These are phyloP conservation scores for Phalaenopsis hybrid DNA, from an alignment of 116 monocot species.

Conservation along the genomic window DNA sequence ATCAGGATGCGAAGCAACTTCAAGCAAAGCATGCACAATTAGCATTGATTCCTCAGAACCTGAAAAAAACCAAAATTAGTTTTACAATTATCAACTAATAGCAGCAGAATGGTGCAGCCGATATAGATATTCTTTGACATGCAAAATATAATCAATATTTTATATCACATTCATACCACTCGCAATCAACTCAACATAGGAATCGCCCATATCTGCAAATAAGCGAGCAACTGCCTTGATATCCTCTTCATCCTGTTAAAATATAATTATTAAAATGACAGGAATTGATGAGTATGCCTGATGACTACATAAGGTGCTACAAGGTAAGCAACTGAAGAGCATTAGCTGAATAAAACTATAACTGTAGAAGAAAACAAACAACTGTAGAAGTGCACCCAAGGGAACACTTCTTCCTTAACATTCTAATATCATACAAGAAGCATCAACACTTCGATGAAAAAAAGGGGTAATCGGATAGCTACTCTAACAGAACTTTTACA, in stretches of 20 bases:
- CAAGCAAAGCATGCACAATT: constrained; percentile 82
- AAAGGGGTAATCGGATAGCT: not conserved
- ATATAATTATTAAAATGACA: not conserved
- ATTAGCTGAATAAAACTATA: not conserved
- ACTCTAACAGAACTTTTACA: not conserved
- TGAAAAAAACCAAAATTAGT: constrained; percentile 20
- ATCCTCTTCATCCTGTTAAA: constrained; percentile 90
- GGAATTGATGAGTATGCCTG: not conserved
- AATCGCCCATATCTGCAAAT: constrained; percentile 97
- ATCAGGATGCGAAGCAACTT: constrained; percentile 90
- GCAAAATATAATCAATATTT: not conserved
- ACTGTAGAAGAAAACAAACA: not conserved
- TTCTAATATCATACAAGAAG: not conserved
- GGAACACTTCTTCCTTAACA: not conserved
- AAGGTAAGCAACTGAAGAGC: not conserved
- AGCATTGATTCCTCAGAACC: constrained; percentile 88
- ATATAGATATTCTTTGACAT: not conserved
- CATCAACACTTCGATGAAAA: not conserved
- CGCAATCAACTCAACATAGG: constrained; percentile 90
- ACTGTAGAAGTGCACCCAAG: not conserved
- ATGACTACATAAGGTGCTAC: not conserved
- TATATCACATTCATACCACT: constrained; percentile 38
- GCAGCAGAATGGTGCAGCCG: not conserved
- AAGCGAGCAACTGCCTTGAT: constrained; percentile 96
- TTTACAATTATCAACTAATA: not conserved